A percentile compares a stretch with the other conserved stretches of the same genome.
Evolutionary conservation across 202 grass and related monocot genomes (phyloP).

Genomic region (Schoenoplectus triqueter): DNA sequence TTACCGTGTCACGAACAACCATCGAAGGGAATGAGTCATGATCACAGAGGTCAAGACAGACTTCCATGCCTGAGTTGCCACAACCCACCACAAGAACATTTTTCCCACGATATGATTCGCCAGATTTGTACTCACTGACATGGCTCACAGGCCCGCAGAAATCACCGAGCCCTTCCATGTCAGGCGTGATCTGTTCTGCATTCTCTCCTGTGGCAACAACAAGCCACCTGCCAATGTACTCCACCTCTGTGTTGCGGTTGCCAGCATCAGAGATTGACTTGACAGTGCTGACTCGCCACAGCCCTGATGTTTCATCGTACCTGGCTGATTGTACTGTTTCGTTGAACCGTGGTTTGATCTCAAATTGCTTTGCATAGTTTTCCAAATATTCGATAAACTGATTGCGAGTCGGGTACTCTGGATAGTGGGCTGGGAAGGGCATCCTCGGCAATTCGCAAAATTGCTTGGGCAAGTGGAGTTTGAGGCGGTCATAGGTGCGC

Average conservation of each 20-base stretch:
- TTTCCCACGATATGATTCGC: conserved; percentile 55
- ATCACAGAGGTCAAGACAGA: conserved; percentile 77
- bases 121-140: conserved; percentile 67
- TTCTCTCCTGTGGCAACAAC: conserved; percentile 90
- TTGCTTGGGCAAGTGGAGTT: conserved; percentile 80
- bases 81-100: conserved; percentile 74
- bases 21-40: conserved; percentile 61
- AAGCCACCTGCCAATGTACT: conserved; percentile 83
- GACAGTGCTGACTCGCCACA: conserved; percentile 58
- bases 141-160: conserved; percentile 55
- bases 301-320: conserved; percentile 64
- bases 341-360: conserved; percentile 62
- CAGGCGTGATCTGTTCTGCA: conserved; percentile 52
- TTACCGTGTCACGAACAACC: conserved; percentile 79
- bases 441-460: conserved; percentile 78
- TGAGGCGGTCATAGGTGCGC: conserved; percentile 77
- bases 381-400: conserved; percentile 77
- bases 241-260: conserved; percentile 43
- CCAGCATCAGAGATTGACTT: neutral
- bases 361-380: conserved; percentile 56
- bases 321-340: conserved; percentile 48
- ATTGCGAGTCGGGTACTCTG: conserved; percentile 67
- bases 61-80: conserved; percentile 81
- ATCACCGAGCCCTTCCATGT: conserved; percentile 47
- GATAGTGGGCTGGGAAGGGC: conserved; percentile 65